Conservation (phyloP, 768 basidiomycete species). For the Termitomyces sp. region DNA sequence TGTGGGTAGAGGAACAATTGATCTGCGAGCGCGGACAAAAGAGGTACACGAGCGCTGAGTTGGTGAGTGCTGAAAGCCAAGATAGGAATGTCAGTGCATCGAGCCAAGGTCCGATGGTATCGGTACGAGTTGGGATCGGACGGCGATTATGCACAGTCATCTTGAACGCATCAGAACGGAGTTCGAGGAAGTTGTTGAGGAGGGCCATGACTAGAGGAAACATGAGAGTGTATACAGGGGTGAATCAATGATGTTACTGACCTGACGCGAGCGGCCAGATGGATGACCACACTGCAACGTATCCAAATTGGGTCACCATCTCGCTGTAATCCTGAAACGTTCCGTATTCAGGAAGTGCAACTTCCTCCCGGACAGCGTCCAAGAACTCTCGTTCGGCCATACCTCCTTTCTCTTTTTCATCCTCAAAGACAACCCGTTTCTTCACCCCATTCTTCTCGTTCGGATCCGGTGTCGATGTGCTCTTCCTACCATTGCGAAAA, state of each 20-base stretch:
- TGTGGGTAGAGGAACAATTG: slow-evolving; percentile 13
- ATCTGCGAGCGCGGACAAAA: slow-evolving; percentile 42
- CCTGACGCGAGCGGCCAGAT: slow-evolving; percentile 91
- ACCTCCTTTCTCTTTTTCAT: slow-evolving; percentile 50
- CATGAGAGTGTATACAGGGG: background rate
- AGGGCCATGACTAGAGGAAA: slow-evolving; percentile 61
- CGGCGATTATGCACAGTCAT: slow-evolving; percentile 80
- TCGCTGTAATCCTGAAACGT: slow-evolving; percentile 89
- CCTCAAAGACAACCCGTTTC: slow-evolving; percentile 71
- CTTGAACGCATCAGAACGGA: slow-evolving; percentile 94
- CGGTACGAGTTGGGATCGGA: slow-evolving; percentile 82
- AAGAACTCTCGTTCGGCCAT: slow-evolving; percentile 76
- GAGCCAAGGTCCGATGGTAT: slow-evolving; percentile 94
- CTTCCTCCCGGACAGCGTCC: slow-evolving; percentile 71
- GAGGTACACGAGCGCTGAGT: slow-evolving; percentile 86
- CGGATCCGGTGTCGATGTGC: slow-evolving; percentile 12
- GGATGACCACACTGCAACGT: slow-evolving; percentile 86
- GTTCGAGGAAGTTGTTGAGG: slow-evolving; percentile 88
- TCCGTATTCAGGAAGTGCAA: slow-evolving; percentile 74
- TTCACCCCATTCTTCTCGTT: slow-evolving; percentile 28
- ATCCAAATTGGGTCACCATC: slow-evolving; percentile 96
- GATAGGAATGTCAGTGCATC: slow-evolving; percentile 82
- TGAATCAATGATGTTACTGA: slow-evolving; percentile 22
- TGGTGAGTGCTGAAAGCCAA: slow-evolving; percentile 86
- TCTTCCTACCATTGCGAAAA: slow-evolving; percentile 40